Evolutionary conservation across 805 yeast species (phyloP).

Genomic region (Starmerella stigmatis): DNA sequence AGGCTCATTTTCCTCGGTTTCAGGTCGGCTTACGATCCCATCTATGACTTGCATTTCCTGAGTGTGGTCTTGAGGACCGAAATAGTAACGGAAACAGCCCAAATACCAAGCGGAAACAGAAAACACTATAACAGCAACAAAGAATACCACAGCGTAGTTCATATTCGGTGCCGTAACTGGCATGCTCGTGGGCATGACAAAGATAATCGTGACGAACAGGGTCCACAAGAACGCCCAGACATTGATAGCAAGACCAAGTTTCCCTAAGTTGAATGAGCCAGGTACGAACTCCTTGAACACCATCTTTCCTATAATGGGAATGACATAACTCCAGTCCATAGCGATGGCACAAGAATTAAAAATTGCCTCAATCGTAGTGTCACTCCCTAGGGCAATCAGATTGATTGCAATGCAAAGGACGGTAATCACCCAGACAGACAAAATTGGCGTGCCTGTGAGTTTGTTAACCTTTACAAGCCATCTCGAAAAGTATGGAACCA

Average conservation of each 20-base stretch:
- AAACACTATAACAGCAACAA: slow-evolving; percentile 18
- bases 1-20: neutral
- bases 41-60: neutral
- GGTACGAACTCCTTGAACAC: slow-evolving; percentile 47
- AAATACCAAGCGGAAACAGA: slow-evolving; percentile 17
- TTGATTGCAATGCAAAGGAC: slow-evolving; percentile 42
- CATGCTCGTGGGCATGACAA: slow-evolving; percentile 23
- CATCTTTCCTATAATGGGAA: slow-evolving; percentile 53
- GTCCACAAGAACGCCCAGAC: slow-evolving; percentile 22
- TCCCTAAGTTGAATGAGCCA: slow-evolving; percentile 63
- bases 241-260: slow-evolving; percentile 24
- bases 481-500: slow-evolving; percentile 39
- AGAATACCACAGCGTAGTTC: slow-evolving; percentile 27
- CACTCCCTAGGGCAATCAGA: slow-evolving; percentile 51
- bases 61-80: slow-evolving; percentile 9
- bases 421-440: slow-evolving; percentile 45
- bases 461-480: slow-evolving; percentile 39
- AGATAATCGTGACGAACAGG: slow-evolving; percentile 22
- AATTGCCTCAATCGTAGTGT: slow-evolving; percentile 53
- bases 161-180: slow-evolving; percentile 25
- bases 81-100: slow-evolving; percentile 20
- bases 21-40: neutral
- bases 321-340: slow-evolving; percentile 53
- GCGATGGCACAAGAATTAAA: slow-evolving; percentile 64
- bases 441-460: slow-evolving; percentile 49